Conservation (phyloP, 2,329 filamentous ascomycete species). For the Fusarium cyanostomum region DNA sequence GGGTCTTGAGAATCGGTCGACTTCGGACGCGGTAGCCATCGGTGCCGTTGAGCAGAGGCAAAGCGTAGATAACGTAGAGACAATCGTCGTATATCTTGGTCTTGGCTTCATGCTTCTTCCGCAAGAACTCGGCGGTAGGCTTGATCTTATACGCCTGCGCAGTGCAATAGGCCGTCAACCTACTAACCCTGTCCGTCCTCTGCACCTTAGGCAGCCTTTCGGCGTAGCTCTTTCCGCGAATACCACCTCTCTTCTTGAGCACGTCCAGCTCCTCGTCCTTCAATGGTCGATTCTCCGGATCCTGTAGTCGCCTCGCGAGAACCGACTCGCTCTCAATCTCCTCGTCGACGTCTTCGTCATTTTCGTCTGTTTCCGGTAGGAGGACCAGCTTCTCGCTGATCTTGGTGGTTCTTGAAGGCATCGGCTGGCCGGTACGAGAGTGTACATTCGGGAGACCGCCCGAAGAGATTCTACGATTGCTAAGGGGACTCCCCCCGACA, state of each 20-base stretch:
- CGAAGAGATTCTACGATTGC: slow-evolving; percentile 44
- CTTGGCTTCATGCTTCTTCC: slow-evolving; percentile 86
- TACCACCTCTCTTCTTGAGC: slow-evolving; percentile 68
- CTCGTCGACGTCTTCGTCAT: slow-evolving; percentile 66
- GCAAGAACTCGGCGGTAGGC: slow-evolving; percentile 86
- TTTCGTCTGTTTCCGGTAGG: slow-evolving; percentile 79
- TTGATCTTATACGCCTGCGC: slow-evolving; percentile 93
- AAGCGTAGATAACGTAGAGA: slow-evolving; percentile 92
- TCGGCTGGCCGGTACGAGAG: slow-evolving; percentile 61
- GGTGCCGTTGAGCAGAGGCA: slow-evolving; percentile 84
- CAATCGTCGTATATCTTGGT: slow-evolving; percentile 99
- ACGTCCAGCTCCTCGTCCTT: slow-evolving; percentile 74
- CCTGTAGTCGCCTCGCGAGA: slow-evolving; percentile 53
- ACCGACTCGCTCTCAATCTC: slow-evolving; percentile 60
- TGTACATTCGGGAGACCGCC: slow-evolving; percentile 54
- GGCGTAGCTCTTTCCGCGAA: slow-evolving; percentile 86
- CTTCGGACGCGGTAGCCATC: slow-evolving; percentile 91
- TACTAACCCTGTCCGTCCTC: slow-evolving; percentile 84
- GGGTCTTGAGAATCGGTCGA: slow-evolving; percentile 90
- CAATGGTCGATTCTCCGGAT: slow-evolving; percentile 71
- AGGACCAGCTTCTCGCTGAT: slow-evolving; percentile 97
- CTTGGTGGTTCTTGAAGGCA: slow-evolving; percentile 90
- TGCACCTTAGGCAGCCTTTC: slow-evolving; percentile 90
- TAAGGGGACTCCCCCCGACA: slow-evolving; percentile 19
- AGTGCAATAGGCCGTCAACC: slow-evolving; percentile 95